Conservation (phyloP, 768 basidiomycete genomes). For the Coprinopsis sp. region DNA sequence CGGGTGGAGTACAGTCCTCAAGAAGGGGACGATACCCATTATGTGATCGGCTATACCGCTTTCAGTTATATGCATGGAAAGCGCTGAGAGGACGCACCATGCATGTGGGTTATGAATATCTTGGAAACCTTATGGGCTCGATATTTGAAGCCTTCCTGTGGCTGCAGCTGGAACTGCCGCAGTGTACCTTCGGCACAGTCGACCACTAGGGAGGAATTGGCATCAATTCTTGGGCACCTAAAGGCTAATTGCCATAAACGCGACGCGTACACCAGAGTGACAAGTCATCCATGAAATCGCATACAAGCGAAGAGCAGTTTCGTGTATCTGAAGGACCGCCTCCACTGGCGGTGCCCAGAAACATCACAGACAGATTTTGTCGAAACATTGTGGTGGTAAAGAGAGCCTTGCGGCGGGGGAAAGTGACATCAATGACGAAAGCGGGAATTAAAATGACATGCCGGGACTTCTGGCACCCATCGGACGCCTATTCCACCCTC, state of each 20-base stretch:
- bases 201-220: conserved; percentile 49
- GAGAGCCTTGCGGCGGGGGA: not conserved
- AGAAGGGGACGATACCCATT: conserved; percentile 66
- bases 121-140: conserved; percentile 51
- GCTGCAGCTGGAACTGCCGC: conserved; percentile 60
- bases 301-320: conserved; percentile 71
- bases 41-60: conserved; percentile 77
- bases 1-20: conserved; percentile 54
- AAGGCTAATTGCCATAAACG: not conserved
- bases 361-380: conserved; percentile 52
- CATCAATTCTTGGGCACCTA: not conserved
- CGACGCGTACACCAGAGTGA: conserved; percentile 61
- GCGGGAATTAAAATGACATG: conserved; percentile 13
- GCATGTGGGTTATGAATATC: conserved; percentile 85
- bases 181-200: conserved; percentile 82
- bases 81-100: conserved; percentile 57
- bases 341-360: conserved; percentile 74
- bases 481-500: no score
- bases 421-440: not conserved
- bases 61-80: no score
- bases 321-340: conserved; percentile 71
- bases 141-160: conserved; percentile 25
- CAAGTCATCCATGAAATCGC: conserved; percentile 50
- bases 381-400: conserved; percentile 23
- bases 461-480: no score